Conservation (phyloP, 2,329 filamentous ascomycete species). For the Westerdykella sp. region DNA sequence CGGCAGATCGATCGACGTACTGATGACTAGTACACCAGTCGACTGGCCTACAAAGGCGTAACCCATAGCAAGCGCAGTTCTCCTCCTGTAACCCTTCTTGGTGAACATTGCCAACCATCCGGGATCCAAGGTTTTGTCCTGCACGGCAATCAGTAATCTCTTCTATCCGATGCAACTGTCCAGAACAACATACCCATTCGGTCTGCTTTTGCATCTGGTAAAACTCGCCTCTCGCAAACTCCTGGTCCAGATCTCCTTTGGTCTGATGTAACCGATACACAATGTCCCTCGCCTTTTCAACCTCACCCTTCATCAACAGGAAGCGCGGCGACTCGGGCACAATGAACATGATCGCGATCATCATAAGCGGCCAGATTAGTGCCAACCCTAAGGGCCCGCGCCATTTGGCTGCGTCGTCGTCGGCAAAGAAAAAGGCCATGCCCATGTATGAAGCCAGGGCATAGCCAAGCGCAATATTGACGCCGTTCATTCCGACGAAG, state of each 20-base stretch:
- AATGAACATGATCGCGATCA: constrained; percentile 12
- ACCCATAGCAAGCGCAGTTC: constrained; percentile 14
- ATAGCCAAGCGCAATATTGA: constrained; percentile 19
- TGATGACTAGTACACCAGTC: too few relatives aligned
- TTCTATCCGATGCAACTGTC: neutral
- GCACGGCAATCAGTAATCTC: too few relatives aligned
- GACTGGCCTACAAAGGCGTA: constrained; percentile 5
- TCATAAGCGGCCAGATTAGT: constrained; percentile 17
- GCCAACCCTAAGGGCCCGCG: constrained; percentile 19
- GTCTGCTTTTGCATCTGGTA: constrained; percentile 25
- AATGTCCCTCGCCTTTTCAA: constrained; percentile 11
- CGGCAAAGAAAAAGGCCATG: constrained; percentile 14
- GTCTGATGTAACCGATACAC: constrained; percentile 13
- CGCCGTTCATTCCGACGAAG: constrained; percentile 21
- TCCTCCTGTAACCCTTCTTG: constrained; percentile 16
- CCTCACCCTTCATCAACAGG: constrained; percentile 8
- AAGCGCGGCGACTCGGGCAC: constrained; percentile 12
- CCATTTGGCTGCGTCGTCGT: constrained; percentile 15
- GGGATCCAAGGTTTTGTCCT: constrained; percentile 15
- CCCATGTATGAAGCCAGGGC: constrained; percentile 19
- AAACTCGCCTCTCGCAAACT: constrained; percentile 20
- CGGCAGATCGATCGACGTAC: too few relatives aligned
- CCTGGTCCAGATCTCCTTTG: constrained; percentile 14
- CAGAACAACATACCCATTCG: neutral
- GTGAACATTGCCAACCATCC: constrained; percentile 17